Percentiles rank a stretch among this genome's conserved stretches.
Evolutionary conservation across 495 filamentous ascomycete species (phyloP).

Genomic region (Penicillium paradoxum): DNA sequence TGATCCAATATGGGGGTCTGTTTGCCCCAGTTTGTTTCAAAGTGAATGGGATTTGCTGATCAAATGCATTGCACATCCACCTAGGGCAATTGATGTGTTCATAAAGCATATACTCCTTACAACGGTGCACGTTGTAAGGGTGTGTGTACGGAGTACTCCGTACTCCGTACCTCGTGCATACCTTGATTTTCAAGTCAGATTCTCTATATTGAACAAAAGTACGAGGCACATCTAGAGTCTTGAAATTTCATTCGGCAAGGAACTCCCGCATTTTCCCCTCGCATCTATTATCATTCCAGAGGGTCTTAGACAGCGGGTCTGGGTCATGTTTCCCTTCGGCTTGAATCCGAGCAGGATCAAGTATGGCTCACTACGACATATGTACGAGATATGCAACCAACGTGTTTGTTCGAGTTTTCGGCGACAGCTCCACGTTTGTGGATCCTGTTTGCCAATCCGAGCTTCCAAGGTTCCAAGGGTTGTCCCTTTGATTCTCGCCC

Average conservation of each 20-base stretch:
- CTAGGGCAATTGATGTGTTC: background rate
- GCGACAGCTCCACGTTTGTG: constrained; percentile 23
- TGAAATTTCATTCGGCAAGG: constrained; percentile 2
- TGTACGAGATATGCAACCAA: too few species aligned
- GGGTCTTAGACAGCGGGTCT: constrained; percentile 21
- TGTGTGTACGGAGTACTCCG: too few species aligned
- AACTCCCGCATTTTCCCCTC: background rate
- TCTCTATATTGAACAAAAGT: background rate
- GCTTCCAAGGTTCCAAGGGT: too few species aligned
- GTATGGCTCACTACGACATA: constrained; percentile 12
- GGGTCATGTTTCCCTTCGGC: constrained; percentile 10
- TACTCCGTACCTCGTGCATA: too few species aligned
- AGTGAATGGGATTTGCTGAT: background rate
- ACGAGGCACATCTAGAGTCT: background rate
- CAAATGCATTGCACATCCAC: background rate
- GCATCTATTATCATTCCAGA: constrained; percentile 1
- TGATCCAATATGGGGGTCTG: background rate
- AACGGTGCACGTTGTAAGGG: too few species aligned
- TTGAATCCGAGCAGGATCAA: constrained; percentile 2
- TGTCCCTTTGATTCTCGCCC: constrained; percentile 14
- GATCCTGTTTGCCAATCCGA: constrained; percentile 21
- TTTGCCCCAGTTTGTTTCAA: background rate
- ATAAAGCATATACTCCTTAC: background rate
- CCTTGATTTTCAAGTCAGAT: too few species aligned
- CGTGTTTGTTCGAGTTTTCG: constrained; percentile 7